Conservation (phyloP, 192 early-diverging fungal species). For the Backusella luteola region DNA sequence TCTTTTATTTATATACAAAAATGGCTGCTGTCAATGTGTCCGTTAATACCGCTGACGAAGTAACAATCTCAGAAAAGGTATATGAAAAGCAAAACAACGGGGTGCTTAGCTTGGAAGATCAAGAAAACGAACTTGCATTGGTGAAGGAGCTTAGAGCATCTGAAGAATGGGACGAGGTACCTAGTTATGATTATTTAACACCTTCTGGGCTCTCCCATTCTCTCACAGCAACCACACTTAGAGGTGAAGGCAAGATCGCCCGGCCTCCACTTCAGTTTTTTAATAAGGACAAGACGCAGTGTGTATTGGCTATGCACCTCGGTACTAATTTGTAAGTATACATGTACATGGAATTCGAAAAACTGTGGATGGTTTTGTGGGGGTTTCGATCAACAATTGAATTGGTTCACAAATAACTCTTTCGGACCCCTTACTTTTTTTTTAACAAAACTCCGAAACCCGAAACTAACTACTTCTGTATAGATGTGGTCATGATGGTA, state of each 20-base stretch:
- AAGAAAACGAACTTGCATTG: constrained; percentile 8
- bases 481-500: constrained; percentile 71
- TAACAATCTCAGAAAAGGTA: neutral
- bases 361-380: neutral
- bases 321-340: constrained; percentile 52
- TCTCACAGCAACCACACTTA: constrained; percentile 40
- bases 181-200: constrained; percentile 26
- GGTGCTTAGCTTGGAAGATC: constrained; percentile 9
- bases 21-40: constrained; percentile 5
- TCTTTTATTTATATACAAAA: constrained; percentile 8
- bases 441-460: neutral
- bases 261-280: constrained; percentile 53
- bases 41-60: neutral
- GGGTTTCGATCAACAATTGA: neutral
- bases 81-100: neutral
- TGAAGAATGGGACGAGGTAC: constrained; percentile 24
- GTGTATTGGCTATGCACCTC: constrained; percentile 58
- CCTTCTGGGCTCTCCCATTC: constrained; percentile 28
- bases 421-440: neutral
- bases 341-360: neutral
- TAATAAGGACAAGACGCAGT: constrained; percentile 48
- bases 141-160: constrained; percentile 14
- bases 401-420: neutral
- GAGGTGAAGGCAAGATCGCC: constrained; percentile 53
- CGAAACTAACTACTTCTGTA: neutral